These are phyloP conservation scores for Penicillium sp. DNA, from an alignment of 2,329 filamentous ascomycete genomes.

Conservation along the genomic window DNA sequence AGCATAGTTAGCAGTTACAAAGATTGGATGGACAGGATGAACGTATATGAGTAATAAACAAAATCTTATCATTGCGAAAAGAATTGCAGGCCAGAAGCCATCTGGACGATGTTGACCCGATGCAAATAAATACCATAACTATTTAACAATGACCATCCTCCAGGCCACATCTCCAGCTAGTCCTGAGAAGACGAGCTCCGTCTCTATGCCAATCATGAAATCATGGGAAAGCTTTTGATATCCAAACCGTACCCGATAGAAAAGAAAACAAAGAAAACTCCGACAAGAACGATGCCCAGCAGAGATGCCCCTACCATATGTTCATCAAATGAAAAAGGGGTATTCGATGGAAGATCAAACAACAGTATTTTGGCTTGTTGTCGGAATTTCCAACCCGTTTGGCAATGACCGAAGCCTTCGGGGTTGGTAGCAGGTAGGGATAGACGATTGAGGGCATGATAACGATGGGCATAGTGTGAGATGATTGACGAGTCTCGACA, in stretches of 20 bases:
- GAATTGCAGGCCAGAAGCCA: background rate
- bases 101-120: background rate
- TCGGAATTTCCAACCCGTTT: background rate
- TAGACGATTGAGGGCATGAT: background rate
- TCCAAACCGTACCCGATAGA: conserved; percentile 12
- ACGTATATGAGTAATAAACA: background rate
- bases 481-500: background rate
- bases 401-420: background rate
- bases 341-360: background rate
- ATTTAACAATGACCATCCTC: conserved; percentile 12
- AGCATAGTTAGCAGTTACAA: too few species aligned
- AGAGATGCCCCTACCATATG: conserved; percentile 11
- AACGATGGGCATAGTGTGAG: background rate
- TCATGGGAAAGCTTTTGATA: conserved; percentile 26
- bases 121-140: conserved; percentile 15
- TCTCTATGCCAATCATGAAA: conserved; percentile 25
- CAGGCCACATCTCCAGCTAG: conserved; percentile 6
- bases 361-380: background rate
- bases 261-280: conserved; percentile 19
- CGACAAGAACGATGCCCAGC: conserved; percentile 17
- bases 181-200: conserved; percentile 11
- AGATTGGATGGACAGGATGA: too few species aligned
- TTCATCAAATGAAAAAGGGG: conserved; percentile 1
- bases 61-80: background rate
- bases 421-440: background rate